Base-by-base conservation (phyloP, 2,329 filamentous ascomycete genomes). In the Aureobasidium sp. region DNA sequence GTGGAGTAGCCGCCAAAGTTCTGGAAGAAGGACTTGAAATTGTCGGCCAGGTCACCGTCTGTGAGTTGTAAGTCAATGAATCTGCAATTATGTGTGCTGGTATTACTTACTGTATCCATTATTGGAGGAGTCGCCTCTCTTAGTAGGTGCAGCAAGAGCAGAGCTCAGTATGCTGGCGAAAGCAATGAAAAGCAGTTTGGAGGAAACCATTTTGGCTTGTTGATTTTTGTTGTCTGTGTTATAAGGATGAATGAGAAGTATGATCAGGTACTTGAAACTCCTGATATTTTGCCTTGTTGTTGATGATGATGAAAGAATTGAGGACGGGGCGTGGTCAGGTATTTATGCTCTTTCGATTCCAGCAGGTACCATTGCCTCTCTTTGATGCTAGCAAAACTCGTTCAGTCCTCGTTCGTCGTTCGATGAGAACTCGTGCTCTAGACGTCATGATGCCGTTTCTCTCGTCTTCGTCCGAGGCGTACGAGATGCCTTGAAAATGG, bases 21-120 rank as follows among this genome's bases (percentile, higher is more conserved):
- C 27, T 56, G 37, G 37, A 56, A 56, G 27, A 56, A 56, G 17
- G 37, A 44, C 13, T 56, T 56, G 53, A 56, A 56, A 29, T 56
- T 56, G 39, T 56, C 41, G 20, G 41, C 53, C 39, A 56, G 37
- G 17, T 56, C 53, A 26, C 53, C 53, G 17, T 56, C 53, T 56
- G 17, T 23, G 27, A 15, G 2, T 12, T 34, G n/a, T 46, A 13
- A 36, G 39, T 46, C 23, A 26, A 3, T 13, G 15, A 20, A 42
- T 3, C 17, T 42, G 26, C 5, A 5, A 32, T 5, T 2, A 13
- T 20, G 51, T 12, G 8, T 47, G 23, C 3, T 17, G 50, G 5
- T 12, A 10, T 5, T 4, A 23, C 53, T 36, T 34, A 56, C 53
- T 56, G 39, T 56, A 56, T 27, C 53, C 53, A 44, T 44, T 42